Percentiles rank a stretch among this genome's conserved stretches.
phyloP scores from a whole-genome alignment of 2,329 filamentous ascomycete species.

The Aspergillus piperis region DNA sequence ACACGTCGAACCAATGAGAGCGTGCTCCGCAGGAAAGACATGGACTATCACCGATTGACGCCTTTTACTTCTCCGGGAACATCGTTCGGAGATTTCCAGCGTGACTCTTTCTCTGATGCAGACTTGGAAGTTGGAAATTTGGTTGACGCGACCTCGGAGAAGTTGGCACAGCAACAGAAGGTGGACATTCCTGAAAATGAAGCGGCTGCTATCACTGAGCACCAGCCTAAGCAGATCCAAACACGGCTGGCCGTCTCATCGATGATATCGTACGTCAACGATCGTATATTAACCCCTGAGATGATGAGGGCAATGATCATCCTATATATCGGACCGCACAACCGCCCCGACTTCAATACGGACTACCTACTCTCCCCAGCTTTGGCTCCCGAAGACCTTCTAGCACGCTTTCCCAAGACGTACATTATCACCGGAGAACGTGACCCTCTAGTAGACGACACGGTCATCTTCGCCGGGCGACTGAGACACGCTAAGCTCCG shows the following conservation, averaged over 20 bases:
- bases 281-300: slow-evolving; percentile 89
- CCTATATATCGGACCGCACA: slow-evolving; percentile 90
- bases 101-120: slow-evolving; percentile 20
- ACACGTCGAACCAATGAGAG: slow-evolving; percentile 75
- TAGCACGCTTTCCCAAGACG: slow-evolving; percentile 87
- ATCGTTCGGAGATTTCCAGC: slow-evolving; percentile 65
- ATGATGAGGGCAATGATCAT: slow-evolving; percentile 99
- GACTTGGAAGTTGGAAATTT: slow-evolving; percentile 20
- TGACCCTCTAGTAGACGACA: slow-evolving; percentile 94
- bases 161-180: slow-evolving; percentile 33
- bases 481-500: slow-evolving; percentile 75
- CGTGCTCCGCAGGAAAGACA: slow-evolving; percentile 80
- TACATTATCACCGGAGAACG: slow-evolving; percentile 94
- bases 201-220: slow-evolving; percentile 33
- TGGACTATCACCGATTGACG: slow-evolving; percentile 82
- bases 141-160: slow-evolving; percentile 24
- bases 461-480: slow-evolving; percentile 89
- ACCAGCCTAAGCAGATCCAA: slow-evolving; percentile 57
- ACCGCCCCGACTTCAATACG: slow-evolving; percentile 86
- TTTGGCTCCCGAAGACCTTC: slow-evolving; percentile 78
- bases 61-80: slow-evolving; percentile 73
- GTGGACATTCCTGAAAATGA: slow-evolving; percentile 38
- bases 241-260: slow-evolving; percentile 91
- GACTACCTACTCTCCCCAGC: slow-evolving; percentile 91
- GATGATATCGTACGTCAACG: slow-evolving; percentile 98